phyloP scores from a whole-genome alignment of 208 protist genomes.

The Trypanosoma rangeli region DNA sequence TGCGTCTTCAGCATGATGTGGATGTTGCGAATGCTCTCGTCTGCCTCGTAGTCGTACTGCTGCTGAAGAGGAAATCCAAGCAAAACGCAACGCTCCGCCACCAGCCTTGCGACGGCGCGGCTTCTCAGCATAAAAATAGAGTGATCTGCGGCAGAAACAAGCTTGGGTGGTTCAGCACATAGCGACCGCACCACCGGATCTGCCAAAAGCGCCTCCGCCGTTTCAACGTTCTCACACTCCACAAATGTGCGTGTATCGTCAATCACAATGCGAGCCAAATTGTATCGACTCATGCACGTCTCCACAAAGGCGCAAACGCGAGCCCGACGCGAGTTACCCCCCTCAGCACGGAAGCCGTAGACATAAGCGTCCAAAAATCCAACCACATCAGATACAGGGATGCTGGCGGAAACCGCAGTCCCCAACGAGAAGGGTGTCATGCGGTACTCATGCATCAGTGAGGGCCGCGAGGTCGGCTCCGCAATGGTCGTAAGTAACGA shows the following conservation, averaged over 20 bases:
- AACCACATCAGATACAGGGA: slow-evolving; percentile 90
- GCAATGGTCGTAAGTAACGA: slow-evolving; percentile 78
- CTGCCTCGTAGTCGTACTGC: slow-evolving; percentile 82
- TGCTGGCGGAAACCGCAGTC: slow-evolving; percentile 94
- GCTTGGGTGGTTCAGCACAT: slow-evolving; percentile 33
- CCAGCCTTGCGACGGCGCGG: slow-evolving; percentile 57
- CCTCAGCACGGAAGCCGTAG: slow-evolving; percentile 57
- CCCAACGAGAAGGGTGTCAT: slow-evolving; percentile 97
- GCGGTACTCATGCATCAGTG: slow-evolving; percentile 97
- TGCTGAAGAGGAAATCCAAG: slow-evolving; percentile 82
- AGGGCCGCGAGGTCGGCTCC: slow-evolving; percentile 94
- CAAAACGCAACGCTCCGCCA: slow-evolving; percentile 68
- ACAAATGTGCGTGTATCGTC: slow-evolving; percentile 59
- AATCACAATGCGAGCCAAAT: slow-evolving; percentile 74
- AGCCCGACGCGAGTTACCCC: neutral
- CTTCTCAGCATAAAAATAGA: slow-evolving; percentile 55
- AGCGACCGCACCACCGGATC: slow-evolving; percentile 61
- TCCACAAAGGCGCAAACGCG: slow-evolving; percentile 59
- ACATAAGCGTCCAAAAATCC: slow-evolving; percentile 74
- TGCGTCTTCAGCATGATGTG: slow-evolving; percentile 68
- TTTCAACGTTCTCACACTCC: slow-evolving; percentile 60
- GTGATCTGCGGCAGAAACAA: slow-evolving; percentile 29
- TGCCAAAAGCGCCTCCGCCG: slow-evolving; percentile 44
- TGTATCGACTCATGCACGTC: slow-evolving; percentile 76
- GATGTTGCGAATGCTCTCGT: slow-evolving; percentile 55